A percentile compares a stretch with the other conserved stretches of the same genome.
phyloP scores from a whole-genome alignment of 2,329 filamentous ascomycete genomes.

The Talaromyces rugulosus region DNA sequence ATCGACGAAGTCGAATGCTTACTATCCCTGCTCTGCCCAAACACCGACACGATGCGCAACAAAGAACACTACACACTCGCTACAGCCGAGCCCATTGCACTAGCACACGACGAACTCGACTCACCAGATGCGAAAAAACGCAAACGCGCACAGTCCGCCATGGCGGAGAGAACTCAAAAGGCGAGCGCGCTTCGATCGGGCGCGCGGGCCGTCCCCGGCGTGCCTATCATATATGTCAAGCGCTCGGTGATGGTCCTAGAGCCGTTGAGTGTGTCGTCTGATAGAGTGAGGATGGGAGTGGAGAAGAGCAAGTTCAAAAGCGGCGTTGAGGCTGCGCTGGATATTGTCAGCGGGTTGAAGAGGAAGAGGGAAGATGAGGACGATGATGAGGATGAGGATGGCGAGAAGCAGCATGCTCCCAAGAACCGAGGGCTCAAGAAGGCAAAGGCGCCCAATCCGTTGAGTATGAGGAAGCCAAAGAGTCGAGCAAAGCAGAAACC shows the following conservation, averaged over 20 bases:
- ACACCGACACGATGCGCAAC: slow-evolving; percentile 37
- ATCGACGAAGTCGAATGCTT: slow-evolving; percentile 44
- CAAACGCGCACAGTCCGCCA: slow-evolving; percentile 29
- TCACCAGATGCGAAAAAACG: slow-evolving; percentile 23
- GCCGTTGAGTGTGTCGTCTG: slow-evolving; percentile 42
- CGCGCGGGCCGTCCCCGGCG: slow-evolving; percentile 43
- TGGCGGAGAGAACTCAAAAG: slow-evolving; percentile 27
- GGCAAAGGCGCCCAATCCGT: slow-evolving; percentile 44
- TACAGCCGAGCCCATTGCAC: slow-evolving; percentile 34
- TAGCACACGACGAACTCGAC: slow-evolving; percentile 9
- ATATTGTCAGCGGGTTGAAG: slow-evolving; percentile 30
- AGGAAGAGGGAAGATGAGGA: slow-evolving; percentile 22
- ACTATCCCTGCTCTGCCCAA: slow-evolving; percentile 40
- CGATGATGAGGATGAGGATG: slow-evolving; percentile 24
- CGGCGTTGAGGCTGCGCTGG: slow-evolving; percentile 32
- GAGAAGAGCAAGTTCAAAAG: slow-evolving; percentile 45
- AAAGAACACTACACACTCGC: slow-evolving; percentile 47
- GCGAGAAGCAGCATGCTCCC: slow-evolving; percentile 14
- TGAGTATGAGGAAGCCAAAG: slow-evolving; percentile 47
- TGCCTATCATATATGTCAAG: slow-evolving; percentile 49
- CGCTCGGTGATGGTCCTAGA: slow-evolving; percentile 49
- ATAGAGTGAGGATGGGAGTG: slow-evolving; percentile 38
- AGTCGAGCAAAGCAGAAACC: slow-evolving; percentile 24
- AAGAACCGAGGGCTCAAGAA: slow-evolving; percentile 26
- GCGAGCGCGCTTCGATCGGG: slow-evolving; percentile 31